A percentile compares a stretch with the other conserved stretches of the same genome.
phyloP scores from a whole-genome alignment of 495 filamentous ascomycete genomes.

The Viridothelium virens region DNA sequence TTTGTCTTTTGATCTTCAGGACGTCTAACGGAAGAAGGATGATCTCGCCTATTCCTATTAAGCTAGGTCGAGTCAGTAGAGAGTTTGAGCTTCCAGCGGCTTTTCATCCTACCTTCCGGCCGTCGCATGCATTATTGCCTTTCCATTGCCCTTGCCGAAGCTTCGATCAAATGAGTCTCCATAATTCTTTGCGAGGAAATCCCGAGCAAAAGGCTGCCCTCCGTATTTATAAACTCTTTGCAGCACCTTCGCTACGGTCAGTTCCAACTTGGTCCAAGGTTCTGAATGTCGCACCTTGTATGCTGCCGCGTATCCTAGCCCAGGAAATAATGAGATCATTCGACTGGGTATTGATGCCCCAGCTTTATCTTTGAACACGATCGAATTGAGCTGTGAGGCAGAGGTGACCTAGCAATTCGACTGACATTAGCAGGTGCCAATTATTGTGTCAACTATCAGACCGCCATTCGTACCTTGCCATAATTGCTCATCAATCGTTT shows the following conservation, averaged over 20 bases:
- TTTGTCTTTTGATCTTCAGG: constrained; percentile 98
- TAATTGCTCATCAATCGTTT: constrained; percentile 99
- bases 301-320: constrained; percentile 90
- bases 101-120: constrained; percentile 63
- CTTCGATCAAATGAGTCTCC: constrained; percentile 72
- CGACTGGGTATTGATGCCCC: constrained; percentile 62
- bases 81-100: neutral
- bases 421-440: constrained; percentile 11
- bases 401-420: constrained; percentile 48
- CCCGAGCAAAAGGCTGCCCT: constrained; percentile 89
- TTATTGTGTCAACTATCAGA: neutral
- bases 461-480: constrained; percentile 48
- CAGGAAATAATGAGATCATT: constrained; percentile 94
- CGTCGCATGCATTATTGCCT: constrained; percentile 95
- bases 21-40: constrained; percentile 92
- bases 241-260: constrained; percentile 48
- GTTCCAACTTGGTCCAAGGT: neutral
- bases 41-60: constrained; percentile 97
- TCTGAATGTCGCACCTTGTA: constrained; percentile 64
- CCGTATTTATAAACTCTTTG: constrained; percentile 99
- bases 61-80: constrained; percentile 39
- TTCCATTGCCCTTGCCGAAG: constrained; percentile 93
- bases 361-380: constrained; percentile 91
- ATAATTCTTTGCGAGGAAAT: constrained; percentile 78
- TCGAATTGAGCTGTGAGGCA: constrained; percentile 60